Conservation (phyloP, 805 yeast species). For the Zygoascus ofunaensis region DNA sequence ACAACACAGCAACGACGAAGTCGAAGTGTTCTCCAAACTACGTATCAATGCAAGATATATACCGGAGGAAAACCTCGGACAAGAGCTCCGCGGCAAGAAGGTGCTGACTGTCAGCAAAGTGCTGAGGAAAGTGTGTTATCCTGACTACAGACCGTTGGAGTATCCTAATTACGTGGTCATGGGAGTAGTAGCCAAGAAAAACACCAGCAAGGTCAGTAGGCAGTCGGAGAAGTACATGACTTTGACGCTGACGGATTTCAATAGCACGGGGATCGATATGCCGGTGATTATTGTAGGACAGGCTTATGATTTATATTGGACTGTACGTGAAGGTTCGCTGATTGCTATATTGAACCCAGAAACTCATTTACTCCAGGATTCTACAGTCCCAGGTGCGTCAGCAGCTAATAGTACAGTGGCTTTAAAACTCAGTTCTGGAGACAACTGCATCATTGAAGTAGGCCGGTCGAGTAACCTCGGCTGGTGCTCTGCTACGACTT, state of each 20-base stretch:
- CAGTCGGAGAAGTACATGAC: constrained; percentile 46
- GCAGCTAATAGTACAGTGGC: constrained; percentile 38
- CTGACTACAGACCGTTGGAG: constrained; percentile 57
- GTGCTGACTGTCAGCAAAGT: constrained; percentile 49
- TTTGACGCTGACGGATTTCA: constrained; percentile 58
- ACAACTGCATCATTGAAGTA: constrained; percentile 54
- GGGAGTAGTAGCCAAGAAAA: constrained; percentile 59
- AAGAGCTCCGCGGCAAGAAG: constrained; percentile 40
- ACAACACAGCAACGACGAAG: neutral
- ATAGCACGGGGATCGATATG: constrained; percentile 41
- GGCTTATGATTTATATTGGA: constrained; percentile 65
- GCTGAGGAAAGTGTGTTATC: constrained; percentile 58
- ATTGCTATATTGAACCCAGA: constrained; percentile 69
- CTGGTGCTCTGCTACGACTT: constrained; percentile 45
- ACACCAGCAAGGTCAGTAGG: constrained; percentile 37
- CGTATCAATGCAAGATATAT: constrained; percentile 41
- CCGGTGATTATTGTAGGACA: constrained; percentile 56
- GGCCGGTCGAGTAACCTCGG: constrained; percentile 66
- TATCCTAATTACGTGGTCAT: constrained; percentile 70
- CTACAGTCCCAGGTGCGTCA: constrained; percentile 28
- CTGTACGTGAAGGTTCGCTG: constrained; percentile 63
- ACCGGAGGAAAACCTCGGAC: constrained; percentile 27
- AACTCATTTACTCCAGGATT: constrained; percentile 29
- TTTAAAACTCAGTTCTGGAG: constrained; percentile 43
- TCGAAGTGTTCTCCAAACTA: constrained; percentile 40